Evolutionary conservation across 2,329 filamentous ascomycete genomes (phyloP), one percentile per base, ranked within the genome.

Genomic region (Cladophialophora chaetospira): DNA sequence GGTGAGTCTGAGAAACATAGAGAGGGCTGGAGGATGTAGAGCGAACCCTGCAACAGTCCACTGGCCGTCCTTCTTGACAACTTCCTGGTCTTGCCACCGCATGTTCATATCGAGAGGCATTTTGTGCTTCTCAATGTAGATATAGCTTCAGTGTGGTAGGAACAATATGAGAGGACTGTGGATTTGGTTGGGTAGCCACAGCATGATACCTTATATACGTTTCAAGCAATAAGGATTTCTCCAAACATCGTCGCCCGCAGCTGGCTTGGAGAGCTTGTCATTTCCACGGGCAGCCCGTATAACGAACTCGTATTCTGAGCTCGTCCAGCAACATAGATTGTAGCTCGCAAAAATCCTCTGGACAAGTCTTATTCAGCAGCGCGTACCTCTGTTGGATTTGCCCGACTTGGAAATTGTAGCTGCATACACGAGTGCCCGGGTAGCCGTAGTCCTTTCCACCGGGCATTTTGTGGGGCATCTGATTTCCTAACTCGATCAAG

Each of bases 11-110:
- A 21, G 21, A 17, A 25, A 11, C 15, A 21, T 43, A 21, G 13
- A 43, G 40, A 13, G 17, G n/a, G 40, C 5, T 36, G 36, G 38
- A 23, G 15, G 15, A 43, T 26, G 25, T 26, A 26, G 23, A 43
- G 13, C 48, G n/a, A 51, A 58, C 56, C 51, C 56, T 25, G 55
- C 36, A 36, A 59, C 53, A 6, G 44, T 56, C 56, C 56, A 59
- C 6, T 23, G 28, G 28, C 56, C 56, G 33, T 59, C 46, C 11
- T 42, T 40, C 36, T 56, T 59, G 44, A 56, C 36, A 4, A 56
- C 47, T 10, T 59, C 43, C 28, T 56, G 56, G 36, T 56, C 44
- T 29, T 56, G 56, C 56, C 56, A 59, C 10, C 42, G 55, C 50
- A 38, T 36, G 33, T 48, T 54, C 50, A 58, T 43, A 23, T 58